Percentiles rank a stretch among this genome's conserved stretches.
Conservation (phyloP, 176 grass and related monocot genomes). For the Bonia amplexicaulis region DNA sequence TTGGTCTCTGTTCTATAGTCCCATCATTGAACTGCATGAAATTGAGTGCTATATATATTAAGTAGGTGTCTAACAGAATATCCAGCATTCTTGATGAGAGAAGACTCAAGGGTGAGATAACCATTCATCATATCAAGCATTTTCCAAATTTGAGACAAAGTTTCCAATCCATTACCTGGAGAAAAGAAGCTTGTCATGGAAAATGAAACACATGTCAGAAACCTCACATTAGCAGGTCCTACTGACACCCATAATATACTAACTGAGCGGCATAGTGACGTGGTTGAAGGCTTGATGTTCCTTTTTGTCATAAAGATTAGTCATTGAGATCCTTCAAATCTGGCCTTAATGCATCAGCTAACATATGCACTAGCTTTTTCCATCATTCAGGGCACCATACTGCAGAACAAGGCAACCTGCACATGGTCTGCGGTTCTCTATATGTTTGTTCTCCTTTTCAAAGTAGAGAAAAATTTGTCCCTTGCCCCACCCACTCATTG, state of each 20-base stretch:
- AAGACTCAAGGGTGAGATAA: not conserved
- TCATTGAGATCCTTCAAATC: constrained; percentile 39
- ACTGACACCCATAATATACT: constrained; percentile 32
- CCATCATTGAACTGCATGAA: constrained; percentile 16
- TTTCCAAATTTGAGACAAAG: not conserved
- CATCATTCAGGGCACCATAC: constrained; percentile 27
- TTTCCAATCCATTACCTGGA: constrained; percentile 19
- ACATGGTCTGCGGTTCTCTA: constrained; percentile 38
- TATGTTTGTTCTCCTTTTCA: constrained; percentile 23
- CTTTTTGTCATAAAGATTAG: constrained; percentile 25
- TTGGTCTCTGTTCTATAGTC: not conserved
- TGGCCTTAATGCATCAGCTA: constrained; percentile 33
- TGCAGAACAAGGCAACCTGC: constrained; percentile 34
- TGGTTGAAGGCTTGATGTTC: constrained; percentile 26
- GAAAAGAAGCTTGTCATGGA: constrained; percentile 11
- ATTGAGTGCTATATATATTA: not conserved
- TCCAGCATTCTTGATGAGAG: not conserved
- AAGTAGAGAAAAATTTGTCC: constrained; percentile 30
- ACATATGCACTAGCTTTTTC: constrained; percentile 28
- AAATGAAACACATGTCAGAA: constrained; percentile 1
- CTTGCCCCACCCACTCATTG: constrained; percentile 35
- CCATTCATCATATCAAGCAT: not conserved
- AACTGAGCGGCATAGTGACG: constrained; percentile 5
- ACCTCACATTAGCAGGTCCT: not conserved
- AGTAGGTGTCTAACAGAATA: not conserved